These are phyloP conservation scores for Raphanus sativus DNA, from an alignment of 345 rosid genomes.

Conservation along the genomic window DNA sequence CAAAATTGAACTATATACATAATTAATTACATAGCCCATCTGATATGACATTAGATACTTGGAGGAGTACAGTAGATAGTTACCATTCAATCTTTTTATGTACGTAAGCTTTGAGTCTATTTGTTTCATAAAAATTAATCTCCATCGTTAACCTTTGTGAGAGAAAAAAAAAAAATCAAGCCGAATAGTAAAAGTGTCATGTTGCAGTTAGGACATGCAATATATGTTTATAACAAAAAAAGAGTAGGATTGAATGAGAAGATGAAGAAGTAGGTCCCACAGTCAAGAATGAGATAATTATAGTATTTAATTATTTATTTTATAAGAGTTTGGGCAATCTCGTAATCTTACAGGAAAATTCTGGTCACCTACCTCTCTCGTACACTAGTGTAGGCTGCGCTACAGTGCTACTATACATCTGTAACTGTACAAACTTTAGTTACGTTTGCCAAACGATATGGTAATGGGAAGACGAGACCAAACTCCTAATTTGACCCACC, in stretches of 20 bases:
- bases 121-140: not conserved
- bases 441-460: too few species aligned
- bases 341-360: not conserved
- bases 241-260: not conserved
- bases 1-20: not conserved
- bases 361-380: conserved; percentile 19
- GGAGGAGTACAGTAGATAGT: not conserved
- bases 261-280: conserved; percentile 20
- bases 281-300: not conserved
- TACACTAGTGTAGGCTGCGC: conserved; percentile 7
- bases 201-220: conserved; percentile 24
- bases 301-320: not conserved
- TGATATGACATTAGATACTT: not conserved
- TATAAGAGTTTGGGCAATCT: not conserved
- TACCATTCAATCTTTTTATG: not conserved
- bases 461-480: not conserved
- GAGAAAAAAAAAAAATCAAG: not conserved
- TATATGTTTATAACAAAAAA: conserved; percentile 28
- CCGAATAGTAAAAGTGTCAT: not conserved
- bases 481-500: not conserved
- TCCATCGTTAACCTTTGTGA: not conserved
- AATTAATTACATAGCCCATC: not conserved
- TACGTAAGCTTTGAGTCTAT: not conserved
- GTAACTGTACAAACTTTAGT: not conserved
- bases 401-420: not conserved